These are phyloP conservation scores for Paramecium bursaria DNA, from an alignment of 73 alveolate genomes.

Conservation along the genomic window DNA sequence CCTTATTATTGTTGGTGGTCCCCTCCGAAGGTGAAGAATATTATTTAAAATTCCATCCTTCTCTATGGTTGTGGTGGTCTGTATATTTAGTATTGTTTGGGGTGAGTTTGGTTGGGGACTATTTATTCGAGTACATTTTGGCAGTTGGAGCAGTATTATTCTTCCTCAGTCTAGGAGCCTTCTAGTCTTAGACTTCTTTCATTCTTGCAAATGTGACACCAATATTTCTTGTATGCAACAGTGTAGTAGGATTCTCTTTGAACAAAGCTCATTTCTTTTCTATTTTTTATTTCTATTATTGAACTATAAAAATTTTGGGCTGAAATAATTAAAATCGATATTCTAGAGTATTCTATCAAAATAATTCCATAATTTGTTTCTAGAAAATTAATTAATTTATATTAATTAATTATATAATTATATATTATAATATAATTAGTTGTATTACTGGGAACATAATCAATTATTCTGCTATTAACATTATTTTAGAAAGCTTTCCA, in stretches of 20 bases:
- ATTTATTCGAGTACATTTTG: constrained; percentile 13
- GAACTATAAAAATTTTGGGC: too few species aligned
- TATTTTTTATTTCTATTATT: too few species aligned
- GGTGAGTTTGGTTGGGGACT: not conserved
- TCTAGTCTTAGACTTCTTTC: not conserved
- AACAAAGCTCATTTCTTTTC: too few species aligned
- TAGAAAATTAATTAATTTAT: too few species aligned
- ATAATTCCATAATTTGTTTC: too few species aligned
- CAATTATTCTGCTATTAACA: too few species aligned
- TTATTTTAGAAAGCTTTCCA: constrained; percentile 74
- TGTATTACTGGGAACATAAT: too few species aligned
- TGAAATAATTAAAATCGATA: too few species aligned
- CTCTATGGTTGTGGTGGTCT: not conserved
- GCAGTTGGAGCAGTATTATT: constrained; percentile 7
- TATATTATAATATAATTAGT: too few species aligned
- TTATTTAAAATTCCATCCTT: not conserved
- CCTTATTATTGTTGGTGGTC: constrained; percentile 6
- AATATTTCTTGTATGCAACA: not conserved
- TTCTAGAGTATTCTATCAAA: too few species aligned
- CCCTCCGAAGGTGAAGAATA: not conserved
- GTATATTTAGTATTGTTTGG: not conserved
- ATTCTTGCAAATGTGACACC: constrained; percentile 47
- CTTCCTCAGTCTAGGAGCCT: not conserved
- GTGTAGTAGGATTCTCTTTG: too few species aligned
- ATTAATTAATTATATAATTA: too few species aligned